Base-by-base conservation (phyloP, 352 stramenopile genomes). In the Phytophthora sp. region DNA sequence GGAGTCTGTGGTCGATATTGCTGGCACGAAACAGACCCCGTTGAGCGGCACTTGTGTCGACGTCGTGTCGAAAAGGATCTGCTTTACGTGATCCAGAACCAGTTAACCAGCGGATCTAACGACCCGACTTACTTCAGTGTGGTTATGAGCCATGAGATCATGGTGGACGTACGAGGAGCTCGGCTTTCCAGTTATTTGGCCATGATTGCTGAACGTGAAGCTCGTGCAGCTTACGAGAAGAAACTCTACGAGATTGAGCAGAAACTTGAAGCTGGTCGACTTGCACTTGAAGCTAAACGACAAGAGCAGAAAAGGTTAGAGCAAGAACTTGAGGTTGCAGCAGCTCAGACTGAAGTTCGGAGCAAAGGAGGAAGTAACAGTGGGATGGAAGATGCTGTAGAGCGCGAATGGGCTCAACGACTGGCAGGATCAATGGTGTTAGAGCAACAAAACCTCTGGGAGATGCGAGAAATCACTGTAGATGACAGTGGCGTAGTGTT, bases 281-380 rank as follows among this genome's bases (percentile, higher is more conserved):
- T 89, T 1, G 55, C 77, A 36, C 63, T 90, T 3, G 84, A 86
- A 50, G 79, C 77, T 13, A 91, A 90, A 45, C 73, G 76, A 12
- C 69, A 83, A 39, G 86, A 92, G 56, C 80, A 92, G 56, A 77
- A 84, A 62, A 74, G 80, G 21, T 69, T 90, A 16, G 76, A 87
- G 41, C 65, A 82, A 50, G 69, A 85, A 67, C 63, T 89, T 11
- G 64, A 80, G 56, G 66, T 71, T 6, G 72, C 73, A 21, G 72
- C 71, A 27, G 77, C 69, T 8, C 60, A 63, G 6, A 69, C 60
- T 1, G 50, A 70, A 20, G 57, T 71, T 62, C 59, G 71, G 8
- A 67, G 74, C 41, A 62, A 67, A 50, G 56, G 62, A 4, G 56
- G 49, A 30, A 18, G 61, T 7, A 77, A 63, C 31, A 57, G 29